phyloP scores from a whole-genome alignment of 2,329 filamentous ascomycete genomes.

The Exophiala bonariae region DNA sequence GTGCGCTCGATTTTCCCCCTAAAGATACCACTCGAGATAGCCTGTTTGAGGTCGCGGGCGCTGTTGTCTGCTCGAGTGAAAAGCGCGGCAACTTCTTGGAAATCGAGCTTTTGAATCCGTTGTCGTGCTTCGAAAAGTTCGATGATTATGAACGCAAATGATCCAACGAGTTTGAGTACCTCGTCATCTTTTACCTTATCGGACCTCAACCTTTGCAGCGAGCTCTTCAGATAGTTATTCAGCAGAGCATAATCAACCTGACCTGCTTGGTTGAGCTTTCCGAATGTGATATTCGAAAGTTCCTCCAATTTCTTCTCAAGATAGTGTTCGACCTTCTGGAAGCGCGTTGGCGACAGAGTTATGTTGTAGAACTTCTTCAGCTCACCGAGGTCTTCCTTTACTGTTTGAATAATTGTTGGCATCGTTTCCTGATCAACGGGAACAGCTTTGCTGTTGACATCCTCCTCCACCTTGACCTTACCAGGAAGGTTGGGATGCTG shows the following conservation, averaged over 20 bases:
- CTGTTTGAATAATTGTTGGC: conserved; percentile 44
- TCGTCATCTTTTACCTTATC: conserved; percentile 39
- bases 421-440: conserved; percentile 37
- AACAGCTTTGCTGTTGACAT: too few relatives aligned
- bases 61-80: conserved; percentile 39
- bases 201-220: conserved; percentile 39
- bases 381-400: conserved; percentile 49
- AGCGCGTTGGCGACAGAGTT: conserved; percentile 43
- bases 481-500: too few relatives aligned
- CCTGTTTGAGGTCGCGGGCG: conserved; percentile 35
- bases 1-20: conserved; percentile 29
- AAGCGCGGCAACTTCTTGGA: conserved; percentile 44
- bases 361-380: conserved; percentile 53
- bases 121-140: conserved; percentile 52
- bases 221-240: conserved; percentile 35
- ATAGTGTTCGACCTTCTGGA: conserved; percentile 42
- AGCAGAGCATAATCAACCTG: conserved; percentile 41
- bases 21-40: conserved; percentile 36
- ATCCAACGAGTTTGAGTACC: conserved; percentile 41
- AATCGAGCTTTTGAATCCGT: conserved; percentile 44
- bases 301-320: conserved; percentile 43
- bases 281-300: conserved; percentile 38
- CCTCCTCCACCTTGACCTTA: too few relatives aligned
- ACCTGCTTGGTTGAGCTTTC: conserved; percentile 43
- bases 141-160: conserved; percentile 46